Evolutionary conservation across 768 basidiomycete species (phyloP).

Genomic region (Suillus placidus): DNA sequence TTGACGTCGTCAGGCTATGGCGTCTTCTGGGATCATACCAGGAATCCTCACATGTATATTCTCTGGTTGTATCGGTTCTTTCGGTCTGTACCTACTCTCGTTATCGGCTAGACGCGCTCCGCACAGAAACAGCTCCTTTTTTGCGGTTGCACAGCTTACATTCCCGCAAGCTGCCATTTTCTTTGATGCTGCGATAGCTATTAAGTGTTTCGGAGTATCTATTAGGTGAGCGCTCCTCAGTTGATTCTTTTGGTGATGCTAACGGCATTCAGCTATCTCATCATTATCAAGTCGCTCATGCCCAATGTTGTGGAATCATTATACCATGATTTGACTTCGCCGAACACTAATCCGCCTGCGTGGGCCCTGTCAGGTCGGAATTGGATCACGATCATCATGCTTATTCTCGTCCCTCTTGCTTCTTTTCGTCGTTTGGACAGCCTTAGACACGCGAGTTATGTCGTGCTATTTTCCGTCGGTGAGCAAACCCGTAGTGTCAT

Average conservation of each 20-base stretch:
- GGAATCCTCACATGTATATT: conserved; percentile 87
- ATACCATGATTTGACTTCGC: conserved; percentile 75
- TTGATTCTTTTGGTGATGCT: not conserved
- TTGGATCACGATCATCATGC: conserved; percentile 83
- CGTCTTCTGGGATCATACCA: conserved; percentile 86
- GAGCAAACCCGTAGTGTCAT: conserved; percentile 30
- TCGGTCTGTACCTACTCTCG: conserved; percentile 89
- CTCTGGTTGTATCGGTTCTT: conserved; percentile 73
- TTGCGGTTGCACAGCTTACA: conserved; percentile 80
- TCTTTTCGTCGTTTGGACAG: conserved; percentile 86
- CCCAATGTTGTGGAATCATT: conserved; percentile 86
- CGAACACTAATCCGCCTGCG: conserved; percentile 63
- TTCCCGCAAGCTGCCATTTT: conserved; percentile 87
- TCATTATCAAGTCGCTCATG: conserved; percentile 91
- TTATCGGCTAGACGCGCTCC: conserved; percentile 77
- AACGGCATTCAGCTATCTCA: conserved; percentile 63
- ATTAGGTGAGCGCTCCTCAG: conserved; percentile 62
- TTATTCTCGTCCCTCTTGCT: conserved; percentile 74
- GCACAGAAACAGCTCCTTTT: conserved; percentile 80
- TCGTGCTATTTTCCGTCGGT: conserved; percentile 91
- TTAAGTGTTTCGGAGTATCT: conserved; percentile 96
- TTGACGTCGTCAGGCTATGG: conserved; percentile 67
- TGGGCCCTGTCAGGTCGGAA: conserved; percentile 78
- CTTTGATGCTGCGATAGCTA: conserved; percentile 93
- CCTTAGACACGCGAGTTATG: conserved; percentile 87